Evolutionary conservation across 306 rosid genomes (phyloP).

Genomic region (Prinsepia uniflora): DNA sequence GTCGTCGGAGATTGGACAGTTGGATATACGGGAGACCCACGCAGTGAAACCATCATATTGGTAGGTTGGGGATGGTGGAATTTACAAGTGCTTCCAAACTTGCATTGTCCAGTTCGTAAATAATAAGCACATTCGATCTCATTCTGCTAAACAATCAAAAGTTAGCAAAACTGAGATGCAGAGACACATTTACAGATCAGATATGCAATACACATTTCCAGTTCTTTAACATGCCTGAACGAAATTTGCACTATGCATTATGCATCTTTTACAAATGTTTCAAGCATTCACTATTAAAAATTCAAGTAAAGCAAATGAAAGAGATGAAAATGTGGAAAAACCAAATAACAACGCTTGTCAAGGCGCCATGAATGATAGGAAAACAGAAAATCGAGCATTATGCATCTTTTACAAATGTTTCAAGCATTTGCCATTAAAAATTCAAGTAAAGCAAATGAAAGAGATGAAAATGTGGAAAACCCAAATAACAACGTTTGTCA

Average conservation of each 20-base stretch:
- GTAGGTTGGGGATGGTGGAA: slow-evolving; percentile 93
- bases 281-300: background rate
- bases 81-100: slow-evolving; percentile 89
- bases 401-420: background rate
- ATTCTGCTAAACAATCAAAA: slow-evolving; percentile 44
- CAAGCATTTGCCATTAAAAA: background rate
- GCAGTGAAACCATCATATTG: slow-evolving; percentile 86
- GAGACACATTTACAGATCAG: slow-evolving; percentile 9
- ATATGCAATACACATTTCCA: slow-evolving; percentile 16
- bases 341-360: background rate
- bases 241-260: background rate
- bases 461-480: slow-evolving; percentile 12
- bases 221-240: slow-evolving; percentile 19
- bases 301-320: slow-evolving; percentile 20
- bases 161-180: slow-evolving; percentile 15
- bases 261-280: background rate
- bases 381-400: slow-evolving; percentile 33
- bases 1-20: slow-evolving; percentile 84
- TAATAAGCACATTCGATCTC: slow-evolving; percentile 86
- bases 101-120: slow-evolving; percentile 94
- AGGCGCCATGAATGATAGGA: slow-evolving; percentile 19
- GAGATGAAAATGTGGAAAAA: slow-evolving; percentile 11
- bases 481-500: background rate
- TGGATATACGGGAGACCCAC: slow-evolving; percentile 82
- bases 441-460: slow-evolving; percentile 19